phyloP scores from a whole-genome alignment of 2,329 filamentous ascomycete genomes.

The Botryotinia globosa region DNA sequence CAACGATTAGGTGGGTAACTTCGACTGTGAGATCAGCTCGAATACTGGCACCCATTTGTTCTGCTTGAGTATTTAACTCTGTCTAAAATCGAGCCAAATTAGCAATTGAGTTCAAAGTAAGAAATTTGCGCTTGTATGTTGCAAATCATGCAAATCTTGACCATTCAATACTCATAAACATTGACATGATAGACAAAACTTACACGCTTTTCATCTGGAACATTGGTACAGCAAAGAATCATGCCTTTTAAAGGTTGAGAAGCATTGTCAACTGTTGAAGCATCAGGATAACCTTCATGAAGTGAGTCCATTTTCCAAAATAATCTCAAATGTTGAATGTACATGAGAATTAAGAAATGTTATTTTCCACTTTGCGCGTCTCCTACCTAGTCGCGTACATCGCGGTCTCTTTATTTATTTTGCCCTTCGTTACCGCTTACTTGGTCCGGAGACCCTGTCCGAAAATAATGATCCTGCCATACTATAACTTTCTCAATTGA shows the following conservation, averaged over 20 bases:
- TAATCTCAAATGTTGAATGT: slow-evolving; percentile 1
- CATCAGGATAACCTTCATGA: background rate
- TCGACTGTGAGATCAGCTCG: slow-evolving; percentile 93
- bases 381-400: background rate
- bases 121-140: background rate
- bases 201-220: slow-evolving; percentile 76
- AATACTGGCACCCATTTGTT: slow-evolving; percentile 82
- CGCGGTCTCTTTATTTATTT: slow-evolving; percentile 7
- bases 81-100: slow-evolving; percentile 38
- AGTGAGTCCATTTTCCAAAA: slow-evolving; percentile 6
- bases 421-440: slow-evolving; percentile 10
- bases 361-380: slow-evolving; percentile 17
- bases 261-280: slow-evolving; percentile 21
- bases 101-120: background rate
- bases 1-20: slow-evolving; percentile 91
- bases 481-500: background rate
- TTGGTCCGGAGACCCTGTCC: background rate
- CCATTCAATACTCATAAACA: background rate
- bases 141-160: background rate
- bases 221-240: slow-evolving; percentile 84
- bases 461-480: background rate
- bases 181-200: slow-evolving; percentile 35
- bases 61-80: slow-evolving; percentile 61
- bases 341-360: slow-evolving; percentile 3
- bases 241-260: slow-evolving; percentile 59